These are phyloP conservation scores for Ogataea methanolica DNA, from an alignment of 805 yeast genomes.

Conservation along the genomic window DNA sequence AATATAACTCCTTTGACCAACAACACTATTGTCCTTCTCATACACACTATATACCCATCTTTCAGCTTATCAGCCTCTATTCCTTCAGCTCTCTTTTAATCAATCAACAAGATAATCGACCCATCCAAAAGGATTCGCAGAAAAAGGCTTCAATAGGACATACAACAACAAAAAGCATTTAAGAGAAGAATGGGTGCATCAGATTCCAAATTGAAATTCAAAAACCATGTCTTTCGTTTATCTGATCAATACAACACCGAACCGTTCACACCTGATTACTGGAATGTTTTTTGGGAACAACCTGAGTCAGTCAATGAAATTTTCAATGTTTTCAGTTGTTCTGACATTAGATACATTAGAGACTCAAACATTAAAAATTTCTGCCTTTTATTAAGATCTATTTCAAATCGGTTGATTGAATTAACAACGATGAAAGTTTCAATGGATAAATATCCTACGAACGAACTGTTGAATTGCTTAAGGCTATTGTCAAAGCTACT, in stretches of 20 bases:
- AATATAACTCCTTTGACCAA: no score
- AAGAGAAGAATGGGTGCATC: conserved; percentile 55
- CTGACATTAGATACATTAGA: conserved; percentile 57
- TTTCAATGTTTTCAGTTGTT: conserved; percentile 48
- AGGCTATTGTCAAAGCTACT: conserved; percentile 59
- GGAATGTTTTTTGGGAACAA: conserved; percentile 42
- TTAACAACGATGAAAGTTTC: conserved; percentile 19
- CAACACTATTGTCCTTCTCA: no score
- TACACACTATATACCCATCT: no score
- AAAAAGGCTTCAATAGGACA: no score
- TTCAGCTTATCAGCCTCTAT: no score
- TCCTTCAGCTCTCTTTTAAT: no score
- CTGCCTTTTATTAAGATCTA: conserved; percentile 42
- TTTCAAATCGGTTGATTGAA: conserved; percentile 31
- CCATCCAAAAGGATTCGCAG: no score
- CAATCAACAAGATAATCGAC: no score
- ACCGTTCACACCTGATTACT: conserved; percentile 33
- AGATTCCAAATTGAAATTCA: conserved; percentile 62
- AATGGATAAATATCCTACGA: conserved; percentile 20
- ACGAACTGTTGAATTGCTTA: conserved; percentile 53
- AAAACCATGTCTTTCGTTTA: conserved; percentile 55
- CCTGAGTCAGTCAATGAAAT: conserved; percentile 55
- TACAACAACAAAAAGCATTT: background rate
- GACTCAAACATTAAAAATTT: conserved; percentile 57
- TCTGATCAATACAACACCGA: conserved; percentile 40